phyloP scores from a whole-genome alignment of 768 basidiomycete genomes.

The Sistotremastrum niveocremeum region DNA sequence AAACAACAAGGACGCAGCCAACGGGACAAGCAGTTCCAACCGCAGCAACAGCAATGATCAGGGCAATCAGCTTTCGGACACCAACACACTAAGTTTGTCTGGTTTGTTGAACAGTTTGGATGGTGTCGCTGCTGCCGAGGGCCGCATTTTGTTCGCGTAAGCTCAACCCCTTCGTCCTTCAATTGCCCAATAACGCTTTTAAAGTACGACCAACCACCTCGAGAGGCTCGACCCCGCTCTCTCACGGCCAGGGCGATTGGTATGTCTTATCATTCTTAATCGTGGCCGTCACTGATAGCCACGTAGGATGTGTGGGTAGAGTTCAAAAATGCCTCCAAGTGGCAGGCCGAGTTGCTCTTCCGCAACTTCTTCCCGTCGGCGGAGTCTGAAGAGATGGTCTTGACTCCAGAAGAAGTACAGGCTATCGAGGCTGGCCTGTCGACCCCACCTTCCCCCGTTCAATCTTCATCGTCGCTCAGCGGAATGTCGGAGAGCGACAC shows the following conservation, averaged over 20 bases:
- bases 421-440: slow-evolving; percentile 12
- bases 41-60: slow-evolving; percentile 31
- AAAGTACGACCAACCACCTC: slow-evolving; percentile 80
- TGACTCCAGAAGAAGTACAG: slow-evolving; percentile 13
- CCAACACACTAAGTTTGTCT: slow-evolving; percentile 70
- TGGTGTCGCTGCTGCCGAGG: slow-evolving; percentile 78
- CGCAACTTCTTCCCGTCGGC: slow-evolving; percentile 81
- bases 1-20: slow-evolving; percentile 19
- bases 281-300: not conserved
- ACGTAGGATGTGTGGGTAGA: slow-evolving; percentile 69
- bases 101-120: slow-evolving; percentile 78
- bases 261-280: not conserved
- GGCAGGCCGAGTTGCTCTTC: slow-evolving; percentile 79
- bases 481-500: slow-evolving; percentile 12
- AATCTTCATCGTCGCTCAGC: slow-evolving; percentile 1
- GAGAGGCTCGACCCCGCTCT: slow-evolving; percentile 83
- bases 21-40: slow-evolving; percentile 22
- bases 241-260: slow-evolving; percentile 80
- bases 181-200: not conserved
- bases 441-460: slow-evolving; percentile 2
- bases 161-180: slow-evolving; percentile 13
- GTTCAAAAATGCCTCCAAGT: slow-evolving; percentile 75
- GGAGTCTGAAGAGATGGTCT: slow-evolving; percentile 29
- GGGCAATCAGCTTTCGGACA: slow-evolving; percentile 53
- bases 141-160: slow-evolving; percentile 79